Conservation (phyloP, 2,329 filamentous ascomycete species). For the Curvularia sp. region DNA sequence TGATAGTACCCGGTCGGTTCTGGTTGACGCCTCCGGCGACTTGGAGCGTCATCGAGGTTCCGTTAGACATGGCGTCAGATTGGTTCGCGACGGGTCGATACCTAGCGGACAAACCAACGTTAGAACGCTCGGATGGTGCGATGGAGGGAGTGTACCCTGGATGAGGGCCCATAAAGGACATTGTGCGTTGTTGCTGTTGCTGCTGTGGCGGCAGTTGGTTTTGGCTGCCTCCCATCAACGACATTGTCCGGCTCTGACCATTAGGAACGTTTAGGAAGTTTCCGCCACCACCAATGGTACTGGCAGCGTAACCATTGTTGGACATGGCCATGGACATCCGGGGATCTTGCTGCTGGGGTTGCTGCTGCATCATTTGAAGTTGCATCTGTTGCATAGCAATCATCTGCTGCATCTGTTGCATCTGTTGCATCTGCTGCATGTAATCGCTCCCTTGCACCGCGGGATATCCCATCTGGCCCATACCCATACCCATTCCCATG, state of each 20-base stretch:
- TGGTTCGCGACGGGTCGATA: constrained; percentile 82
- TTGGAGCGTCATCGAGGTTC: constrained; percentile 45
- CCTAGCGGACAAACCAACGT: constrained; percentile 84
- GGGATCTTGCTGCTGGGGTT: constrained; percentile 35
- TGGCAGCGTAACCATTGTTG: constrained; percentile 30
- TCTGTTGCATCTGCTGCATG: constrained; percentile 92
- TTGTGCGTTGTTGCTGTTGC: constrained; percentile 54
- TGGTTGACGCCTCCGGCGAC: constrained; percentile 36
- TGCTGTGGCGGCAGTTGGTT: constrained; percentile 41
- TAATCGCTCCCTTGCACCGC: constrained; percentile 74
- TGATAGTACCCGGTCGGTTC: constrained; percentile 30
- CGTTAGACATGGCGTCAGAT: constrained; percentile 40
- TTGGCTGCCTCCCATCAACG: constrained; percentile 49
- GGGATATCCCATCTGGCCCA: constrained; percentile 57
- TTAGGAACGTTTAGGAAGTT: constrained; percentile 40
- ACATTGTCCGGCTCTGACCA: constrained; percentile 56
- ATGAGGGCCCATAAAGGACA: constrained; percentile 38
- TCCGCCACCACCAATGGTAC: constrained; percentile 30
- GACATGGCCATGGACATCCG: constrained; percentile 38
- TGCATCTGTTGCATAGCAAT: constrained; percentile 58
- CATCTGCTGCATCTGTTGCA: constrained; percentile 61
- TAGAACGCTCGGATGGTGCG: constrained; percentile 94
- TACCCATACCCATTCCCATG: constrained; percentile 43
- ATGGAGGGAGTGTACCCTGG: constrained; percentile 84
- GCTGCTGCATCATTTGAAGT: constrained; percentile 63